phyloP scores from a whole-genome alignment of 805 yeast genomes.

The Metschnikowia henanensis region DNA sequence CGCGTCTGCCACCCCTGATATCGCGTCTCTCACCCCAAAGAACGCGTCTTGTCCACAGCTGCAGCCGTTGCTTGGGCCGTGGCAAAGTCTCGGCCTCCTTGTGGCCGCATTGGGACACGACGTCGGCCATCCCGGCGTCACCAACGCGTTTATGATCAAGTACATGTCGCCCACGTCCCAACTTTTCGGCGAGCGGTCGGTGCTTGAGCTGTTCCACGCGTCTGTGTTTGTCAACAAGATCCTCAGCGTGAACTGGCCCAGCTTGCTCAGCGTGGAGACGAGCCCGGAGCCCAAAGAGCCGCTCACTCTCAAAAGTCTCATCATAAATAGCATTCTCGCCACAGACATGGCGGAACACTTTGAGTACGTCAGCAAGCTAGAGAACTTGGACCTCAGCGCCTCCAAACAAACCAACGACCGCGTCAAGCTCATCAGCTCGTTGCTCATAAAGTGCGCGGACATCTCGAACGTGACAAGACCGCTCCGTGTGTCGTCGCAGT shows the following conservation, averaged over 20 bases:
- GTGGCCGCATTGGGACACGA: conserved; percentile 94
- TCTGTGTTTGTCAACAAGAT: conserved; percentile 53
- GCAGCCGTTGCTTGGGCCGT: conserved; percentile 32
- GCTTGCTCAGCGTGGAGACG: conserved; percentile 28
- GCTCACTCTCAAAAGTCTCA: conserved; percentile 26
- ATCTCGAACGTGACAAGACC: conserved; percentile 91
- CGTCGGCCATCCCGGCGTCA: conserved; percentile 96
- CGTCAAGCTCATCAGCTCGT: conserved; percentile 52
- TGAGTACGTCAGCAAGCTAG: conserved; percentile 60
- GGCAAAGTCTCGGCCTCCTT: conserved; percentile 59
- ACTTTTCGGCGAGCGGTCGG: conserved; percentile 62
- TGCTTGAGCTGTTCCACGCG: conserved; percentile 81
- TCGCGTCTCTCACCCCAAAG: too few relatives aligned
- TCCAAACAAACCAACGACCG: conserved; percentile 23
- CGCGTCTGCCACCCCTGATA: too few relatives aligned
- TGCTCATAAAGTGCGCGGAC: conserved; percentile 92
- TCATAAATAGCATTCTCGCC: conserved; percentile 40
- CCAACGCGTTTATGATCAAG: conserved; percentile 66
- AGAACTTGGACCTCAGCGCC: conserved; percentile 23
- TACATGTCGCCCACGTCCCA: conserved; percentile 62
- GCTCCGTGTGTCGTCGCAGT: conserved; percentile 68
- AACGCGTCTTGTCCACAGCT: too few relatives aligned
- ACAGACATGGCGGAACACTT: conserved; percentile 95
- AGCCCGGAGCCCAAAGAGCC: conserved; percentile 34
- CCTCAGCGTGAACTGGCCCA: conserved; percentile 38